Percentiles rank a stretch among this genome's conserved stretches.
Evolutionary conservation across 495 filamentous ascomycete genomes (phyloP).

Genomic region (Hypoxylon fuscum): DNA sequence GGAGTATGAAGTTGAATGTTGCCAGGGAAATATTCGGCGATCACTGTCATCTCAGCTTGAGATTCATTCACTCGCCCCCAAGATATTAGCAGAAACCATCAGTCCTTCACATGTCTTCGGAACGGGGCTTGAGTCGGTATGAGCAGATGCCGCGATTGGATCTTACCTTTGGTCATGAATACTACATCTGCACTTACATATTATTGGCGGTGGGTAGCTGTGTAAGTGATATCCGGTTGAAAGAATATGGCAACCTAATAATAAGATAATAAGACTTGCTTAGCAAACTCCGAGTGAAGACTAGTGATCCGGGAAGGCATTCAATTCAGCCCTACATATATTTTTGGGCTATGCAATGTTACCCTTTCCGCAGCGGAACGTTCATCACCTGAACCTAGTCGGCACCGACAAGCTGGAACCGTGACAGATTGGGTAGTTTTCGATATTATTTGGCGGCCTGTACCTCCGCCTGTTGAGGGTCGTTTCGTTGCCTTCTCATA

Average conservation of each 20-base stretch:
- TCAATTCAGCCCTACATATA: slow-evolving; percentile 30
- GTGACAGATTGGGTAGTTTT: slow-evolving; percentile 14
- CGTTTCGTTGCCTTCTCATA: slow-evolving; percentile 4
- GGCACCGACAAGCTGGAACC: slow-evolving; percentile 31
- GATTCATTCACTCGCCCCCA: slow-evolving; percentile 1
- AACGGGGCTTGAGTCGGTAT: background rate
- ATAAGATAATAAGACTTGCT: background rate
- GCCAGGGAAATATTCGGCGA: too few species aligned
- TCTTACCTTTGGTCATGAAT: background rate
- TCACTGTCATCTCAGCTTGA: too few species aligned
- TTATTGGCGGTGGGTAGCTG: background rate
- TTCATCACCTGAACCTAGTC: slow-evolving; percentile 20
- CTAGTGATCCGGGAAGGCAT: background rate
- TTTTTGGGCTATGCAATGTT: slow-evolving; percentile 19
- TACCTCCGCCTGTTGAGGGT: background rate
- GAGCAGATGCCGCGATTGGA: background rate
- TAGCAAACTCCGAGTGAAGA: background rate
- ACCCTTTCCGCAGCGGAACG: slow-evolving; percentile 11
- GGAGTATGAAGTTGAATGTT: too few species aligned
- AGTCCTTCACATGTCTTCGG: background rate
- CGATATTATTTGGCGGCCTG: slow-evolving; percentile 16
- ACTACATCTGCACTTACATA: background rate
- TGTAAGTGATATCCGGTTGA: slow-evolving; percentile 1
- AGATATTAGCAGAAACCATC: background rate
- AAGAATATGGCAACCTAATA: background rate